phyloP scores from a whole-genome alignment of 2,329 filamentous ascomycete species.

The Cercospora citrullina region DNA sequence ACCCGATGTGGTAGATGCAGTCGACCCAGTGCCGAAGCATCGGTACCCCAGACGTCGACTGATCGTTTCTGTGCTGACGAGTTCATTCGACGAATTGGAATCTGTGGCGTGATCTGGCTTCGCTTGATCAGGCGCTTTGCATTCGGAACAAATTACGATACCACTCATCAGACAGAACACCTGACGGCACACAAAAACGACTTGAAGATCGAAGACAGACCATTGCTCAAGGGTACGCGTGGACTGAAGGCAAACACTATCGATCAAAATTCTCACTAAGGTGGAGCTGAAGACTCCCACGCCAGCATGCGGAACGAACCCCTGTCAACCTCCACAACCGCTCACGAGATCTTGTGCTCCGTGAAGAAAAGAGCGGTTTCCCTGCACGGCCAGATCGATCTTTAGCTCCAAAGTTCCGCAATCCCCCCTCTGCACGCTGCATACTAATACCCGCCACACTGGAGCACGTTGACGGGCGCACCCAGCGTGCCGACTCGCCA shows the following conservation, averaged over 20 bases:
- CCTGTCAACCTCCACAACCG: neutral
- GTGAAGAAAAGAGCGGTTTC: neutral
- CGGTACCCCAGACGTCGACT: neutral
- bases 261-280: neutral
- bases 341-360: neutral
- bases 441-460: neutral
- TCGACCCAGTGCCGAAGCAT: slow-evolving; percentile 6
- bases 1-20: slow-evolving; percentile 4
- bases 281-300: neutral
- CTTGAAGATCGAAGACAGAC: neutral
- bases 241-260: neutral
- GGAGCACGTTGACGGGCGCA: neutral
- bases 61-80: neutral
- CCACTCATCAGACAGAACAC: neutral
- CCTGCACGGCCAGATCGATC: neutral
- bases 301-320: neutral
- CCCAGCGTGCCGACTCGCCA: neutral
- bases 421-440: neutral
- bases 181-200: neutral
- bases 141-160: neutral
- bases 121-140: slow-evolving; percentile 7
- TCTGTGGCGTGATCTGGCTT: slow-evolving; percentile 5
- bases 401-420: neutral
- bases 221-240: neutral
- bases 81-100: slow-evolving; percentile 2